These are phyloP conservation scores for Debaryomyces psychrophilus DNA, from an alignment of 1,139 yeast species.

Conservation along the genomic window DNA sequence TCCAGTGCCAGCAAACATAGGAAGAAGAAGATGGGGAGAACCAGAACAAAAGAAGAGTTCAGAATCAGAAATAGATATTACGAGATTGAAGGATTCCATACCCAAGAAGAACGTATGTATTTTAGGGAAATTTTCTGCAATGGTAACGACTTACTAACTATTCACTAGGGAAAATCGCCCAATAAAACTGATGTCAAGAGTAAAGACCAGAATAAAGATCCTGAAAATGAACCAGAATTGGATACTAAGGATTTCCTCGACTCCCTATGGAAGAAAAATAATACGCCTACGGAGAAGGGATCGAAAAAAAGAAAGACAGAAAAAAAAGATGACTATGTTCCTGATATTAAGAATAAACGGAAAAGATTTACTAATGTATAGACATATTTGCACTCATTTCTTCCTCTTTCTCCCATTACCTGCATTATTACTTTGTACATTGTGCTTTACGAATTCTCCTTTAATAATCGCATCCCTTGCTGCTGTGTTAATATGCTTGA, in stretches of 20 bases:
- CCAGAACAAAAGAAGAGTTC: constrained; percentile 27
- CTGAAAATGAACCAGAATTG: constrained; percentile 10
- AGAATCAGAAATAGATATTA: constrained; percentile 31
- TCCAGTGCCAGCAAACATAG: constrained; percentile 19
- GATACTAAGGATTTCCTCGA: constrained; percentile 23
- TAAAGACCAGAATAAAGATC: constrained; percentile 10
- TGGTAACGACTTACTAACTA: constrained; percentile 15
- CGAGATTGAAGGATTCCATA: constrained; percentile 26
- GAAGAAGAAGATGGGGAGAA: constrained; percentile 32
- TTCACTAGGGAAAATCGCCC: background rate
- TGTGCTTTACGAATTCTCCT: constrained; percentile 50
- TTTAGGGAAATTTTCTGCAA: background rate
- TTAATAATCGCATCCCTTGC: constrained; percentile 81
- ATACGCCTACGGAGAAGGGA: constrained; percentile 12
- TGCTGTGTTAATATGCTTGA: constrained; percentile 87
- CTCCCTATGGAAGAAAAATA: constrained; percentile 34
- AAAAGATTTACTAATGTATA: constrained; percentile 12
- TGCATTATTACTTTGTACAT: constrained; percentile 15
- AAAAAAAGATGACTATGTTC: constrained; percentile 18
- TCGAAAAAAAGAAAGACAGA: constrained; percentile 15
- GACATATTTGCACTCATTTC: constrained; percentile 16
- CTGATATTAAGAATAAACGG: constrained; percentile 22
- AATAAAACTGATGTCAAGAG: constrained; percentile 1
- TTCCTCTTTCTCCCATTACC: constrained; percentile 27
- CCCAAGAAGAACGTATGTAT: constrained; percentile 14